Evolutionary conservation across 2,329 filamentous ascomycete genomes (phyloP).

Genomic region (Penicillium sp.): DNA sequence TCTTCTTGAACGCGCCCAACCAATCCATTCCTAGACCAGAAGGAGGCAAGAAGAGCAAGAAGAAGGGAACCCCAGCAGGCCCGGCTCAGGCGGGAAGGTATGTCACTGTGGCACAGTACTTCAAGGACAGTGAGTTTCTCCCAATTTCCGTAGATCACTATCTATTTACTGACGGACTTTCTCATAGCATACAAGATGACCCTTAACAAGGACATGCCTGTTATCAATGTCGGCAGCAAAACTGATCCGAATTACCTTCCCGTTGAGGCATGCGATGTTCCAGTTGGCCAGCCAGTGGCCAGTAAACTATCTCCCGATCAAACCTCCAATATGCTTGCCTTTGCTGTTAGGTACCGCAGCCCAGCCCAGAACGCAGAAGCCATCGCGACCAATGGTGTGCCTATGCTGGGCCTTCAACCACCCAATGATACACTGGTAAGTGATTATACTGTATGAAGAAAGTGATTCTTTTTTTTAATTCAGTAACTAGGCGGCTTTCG

Average conservation of each 20-base stretch:
- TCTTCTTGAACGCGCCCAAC: slow-evolving; percentile 51
- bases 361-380: slow-evolving; percentile 70
- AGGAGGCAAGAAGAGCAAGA: slow-evolving; percentile 36
- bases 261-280: slow-evolving; percentile 66
- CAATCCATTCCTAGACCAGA: slow-evolving; percentile 20
- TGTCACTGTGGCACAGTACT: slow-evolving; percentile 59
- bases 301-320: slow-evolving; percentile 64
- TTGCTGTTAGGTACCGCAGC: slow-evolving; percentile 63
- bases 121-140: slow-evolving; percentile 47
- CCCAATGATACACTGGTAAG: slow-evolving; percentile 51
- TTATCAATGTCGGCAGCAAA: slow-evolving; percentile 68
- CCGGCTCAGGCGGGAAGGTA: slow-evolving; percentile 44
- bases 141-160: no score
- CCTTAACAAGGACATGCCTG: slow-evolving; percentile 52
- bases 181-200: slow-evolving; percentile 43
- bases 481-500: slow-evolving; percentile 55
- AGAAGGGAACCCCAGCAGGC: slow-evolving; percentile 30
- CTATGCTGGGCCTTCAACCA: slow-evolving; percentile 60
- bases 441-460: neutral
- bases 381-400: slow-evolving; percentile 61
- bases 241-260: slow-evolving; percentile 67
- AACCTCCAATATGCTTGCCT: slow-evolving; percentile 70
- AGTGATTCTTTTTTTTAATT: neutral
- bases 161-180: no score
- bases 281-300: slow-evolving; percentile 67